Evolutionary conservation across 768 basidiomycete genomes (phyloP), one percentile per base, ranked within the genome.

Genomic region (Hericium alpestre): DNA sequence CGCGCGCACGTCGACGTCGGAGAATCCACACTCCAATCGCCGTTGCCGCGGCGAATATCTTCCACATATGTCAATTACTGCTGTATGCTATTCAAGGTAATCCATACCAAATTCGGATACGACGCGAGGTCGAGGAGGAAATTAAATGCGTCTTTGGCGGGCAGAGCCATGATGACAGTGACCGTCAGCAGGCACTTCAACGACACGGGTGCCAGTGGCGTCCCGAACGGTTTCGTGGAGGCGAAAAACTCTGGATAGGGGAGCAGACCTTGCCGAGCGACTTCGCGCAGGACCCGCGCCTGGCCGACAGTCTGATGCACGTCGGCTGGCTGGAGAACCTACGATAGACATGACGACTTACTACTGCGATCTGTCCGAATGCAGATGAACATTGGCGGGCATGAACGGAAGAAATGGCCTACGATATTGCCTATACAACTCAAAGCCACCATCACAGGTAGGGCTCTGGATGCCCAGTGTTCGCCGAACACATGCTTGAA

Each of bases 211-310:
- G 69, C 76, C 6, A 73, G 61, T 2, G 80, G 79, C 1, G 79
- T 78, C 38, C 74, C 76, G 54, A 80, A 78, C 3, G 79, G 78
- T 51, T 70, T 67, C 12, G 73, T 78, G 2, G 75, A 75, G 2
- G 76, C 71, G 63, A 77, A 79, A 64, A 80, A 74, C 6, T 62
- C 65, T 1, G 77, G 72, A 52, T 70, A 79, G 0, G 79, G 79
- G 18, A 81, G 67, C 3, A 81, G 66, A 10, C 79, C 79, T 67
- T 80, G 78, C 51, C 79, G 70, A 16, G 75, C 79, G 38, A 78
- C 70, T 65, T 81, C 80, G 22, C 78, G 73, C 37, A 80, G 68
- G 50, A 79, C 67, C 38, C 79, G 72, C 11, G 76, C 68, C 65
- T 75, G 67, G 10, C 73, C 76, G 55, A 78, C 68, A 41, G 72